Conservation (phyloP, 768 basidiomycete genomes). For the Cystofilobasidium ferigula region DNA sequence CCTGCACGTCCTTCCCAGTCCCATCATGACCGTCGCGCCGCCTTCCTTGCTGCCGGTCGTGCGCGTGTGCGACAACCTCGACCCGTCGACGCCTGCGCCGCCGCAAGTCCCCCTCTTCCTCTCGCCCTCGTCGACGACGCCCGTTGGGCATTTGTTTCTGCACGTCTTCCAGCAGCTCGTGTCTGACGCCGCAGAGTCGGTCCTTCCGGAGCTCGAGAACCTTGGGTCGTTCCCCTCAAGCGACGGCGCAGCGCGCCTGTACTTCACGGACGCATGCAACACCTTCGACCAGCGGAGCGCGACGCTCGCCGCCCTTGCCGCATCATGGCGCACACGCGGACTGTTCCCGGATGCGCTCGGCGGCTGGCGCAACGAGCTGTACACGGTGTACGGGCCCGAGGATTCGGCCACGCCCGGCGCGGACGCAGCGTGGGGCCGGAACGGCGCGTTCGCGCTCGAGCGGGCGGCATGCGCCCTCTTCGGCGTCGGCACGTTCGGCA, state of each 20-base stretch:
- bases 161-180: conserved; percentile 7
- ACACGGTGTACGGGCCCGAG: conserved; percentile 43
- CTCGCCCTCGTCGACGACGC: conserved; percentile 1
- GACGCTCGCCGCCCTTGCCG: conserved; percentile 28
- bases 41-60: conserved; percentile 16
- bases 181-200: background rate
- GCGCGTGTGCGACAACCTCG: conserved; percentile 21
- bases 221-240: background rate
- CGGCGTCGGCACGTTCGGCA: conserved; percentile 80
- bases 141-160: conserved; percentile 16
- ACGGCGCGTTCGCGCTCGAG: conserved; percentile 80
- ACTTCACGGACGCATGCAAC: background rate
- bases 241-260: background rate
- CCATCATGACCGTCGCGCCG: background rate
- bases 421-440: conserved; percentile 39
- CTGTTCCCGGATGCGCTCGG: conserved; percentile 36
- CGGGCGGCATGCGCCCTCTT: conserved; percentile 70
- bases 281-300: conserved; percentile 1
- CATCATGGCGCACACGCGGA: conserved; percentile 36
- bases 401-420: conserved; percentile 2
- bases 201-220: background rate
- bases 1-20: no score
- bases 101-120: conserved; percentile 13
- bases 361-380: conserved; percentile 50
- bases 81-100: background rate